These are phyloP conservation scores for Vicia villosa DNA, from an alignment of 306 rosid species.

Conservation along the genomic window DNA sequence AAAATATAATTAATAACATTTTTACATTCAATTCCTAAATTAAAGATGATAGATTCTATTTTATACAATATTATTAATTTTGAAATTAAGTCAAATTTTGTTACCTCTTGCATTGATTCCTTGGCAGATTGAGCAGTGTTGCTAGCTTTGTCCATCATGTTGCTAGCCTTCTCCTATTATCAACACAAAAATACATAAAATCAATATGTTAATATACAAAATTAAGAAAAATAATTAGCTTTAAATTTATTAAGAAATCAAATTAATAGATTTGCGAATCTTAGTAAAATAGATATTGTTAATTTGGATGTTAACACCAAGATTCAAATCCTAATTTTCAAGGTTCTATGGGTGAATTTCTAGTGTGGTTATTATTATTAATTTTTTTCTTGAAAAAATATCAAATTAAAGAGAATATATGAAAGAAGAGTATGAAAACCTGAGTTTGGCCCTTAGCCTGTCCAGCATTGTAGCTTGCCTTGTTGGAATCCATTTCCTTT, in stretches of 20 bases:
- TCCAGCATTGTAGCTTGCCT: constrained; percentile 52
- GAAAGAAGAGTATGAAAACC: constrained; percentile 32
- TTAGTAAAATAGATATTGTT: no score
- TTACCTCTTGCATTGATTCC: constrained; percentile 51
- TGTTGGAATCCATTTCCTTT: constrained; percentile 43
- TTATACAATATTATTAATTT: not conserved
- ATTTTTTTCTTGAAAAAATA: no score
- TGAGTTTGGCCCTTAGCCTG: constrained; percentile 67
- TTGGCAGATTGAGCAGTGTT: constrained; percentile 53
- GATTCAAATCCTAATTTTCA: no score
- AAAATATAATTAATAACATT: not conserved
- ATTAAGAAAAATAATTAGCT: not conserved
- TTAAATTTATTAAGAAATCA: not conserved
- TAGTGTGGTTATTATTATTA: no score
- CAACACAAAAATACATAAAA: not conserved
- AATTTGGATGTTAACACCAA: no score
- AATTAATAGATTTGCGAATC: not conserved
- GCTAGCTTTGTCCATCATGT: constrained; percentile 51
- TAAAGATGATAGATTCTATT: not conserved
- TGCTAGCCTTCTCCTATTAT: constrained; percentile 58
- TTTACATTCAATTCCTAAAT: not conserved
- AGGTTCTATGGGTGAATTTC: no score
- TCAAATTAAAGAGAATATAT: not conserved
- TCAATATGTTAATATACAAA: not conserved
- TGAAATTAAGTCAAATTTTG: not conserved